A percentile compares a stretch with the other conserved stretches of the same genome.
phyloP scores from a whole-genome alignment of 805 yeast genomes.

The Pichia thaimueangensis region DNA sequence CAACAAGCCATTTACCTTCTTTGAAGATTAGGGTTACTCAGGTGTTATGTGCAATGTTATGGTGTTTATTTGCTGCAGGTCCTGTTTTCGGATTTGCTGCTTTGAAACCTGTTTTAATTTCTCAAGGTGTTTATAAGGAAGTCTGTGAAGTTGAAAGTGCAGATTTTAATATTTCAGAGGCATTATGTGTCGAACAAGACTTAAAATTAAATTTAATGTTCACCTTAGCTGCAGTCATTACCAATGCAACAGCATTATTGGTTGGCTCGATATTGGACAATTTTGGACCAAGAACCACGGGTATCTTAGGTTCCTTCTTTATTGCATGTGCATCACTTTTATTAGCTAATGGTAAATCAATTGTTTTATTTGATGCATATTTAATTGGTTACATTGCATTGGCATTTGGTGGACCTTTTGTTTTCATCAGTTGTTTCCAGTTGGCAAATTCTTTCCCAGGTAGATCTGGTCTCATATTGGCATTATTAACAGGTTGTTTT shows the following conservation, averaged over 20 bases:
- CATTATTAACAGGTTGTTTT: slow-evolving; percentile 87
- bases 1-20: slow-evolving; percentile 22
- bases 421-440: slow-evolving; percentile 84
- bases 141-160: slow-evolving; percentile 37
- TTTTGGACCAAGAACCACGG: slow-evolving; percentile 77
- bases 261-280: slow-evolving; percentile 77
- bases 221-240: slow-evolving; percentile 78
- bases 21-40: slow-evolving; percentile 39
- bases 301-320: slow-evolving; percentile 61
- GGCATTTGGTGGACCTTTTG: slow-evolving; percentile 93
- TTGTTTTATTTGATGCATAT: slow-evolving; percentile 51
- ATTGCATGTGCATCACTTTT: slow-evolving; percentile 48
- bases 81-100: slow-evolving; percentile 96
- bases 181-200: slow-evolving; percentile 68
- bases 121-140: slow-evolving; percentile 69
- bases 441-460: slow-evolving; percentile 81
- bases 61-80: slow-evolving; percentile 93
- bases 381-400: slow-evolving; percentile 65
- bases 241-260: slow-evolving; percentile 74
- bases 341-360: slow-evolving; percentile 21
- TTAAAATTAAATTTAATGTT: slow-evolving; percentile 75
- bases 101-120: slow-evolving; percentile 70
- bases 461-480: slow-evolving; percentile 73
- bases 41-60: slow-evolving; percentile 63
- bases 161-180: slow-evolving; percentile 8